Percentiles rank a stretch among this genome's conserved stretches.
These are phyloP conservation scores for Miscanthus lutarioriparius DNA, from an alignment of 176 grass and related monocot genomes.

Conservation along the genomic window DNA sequence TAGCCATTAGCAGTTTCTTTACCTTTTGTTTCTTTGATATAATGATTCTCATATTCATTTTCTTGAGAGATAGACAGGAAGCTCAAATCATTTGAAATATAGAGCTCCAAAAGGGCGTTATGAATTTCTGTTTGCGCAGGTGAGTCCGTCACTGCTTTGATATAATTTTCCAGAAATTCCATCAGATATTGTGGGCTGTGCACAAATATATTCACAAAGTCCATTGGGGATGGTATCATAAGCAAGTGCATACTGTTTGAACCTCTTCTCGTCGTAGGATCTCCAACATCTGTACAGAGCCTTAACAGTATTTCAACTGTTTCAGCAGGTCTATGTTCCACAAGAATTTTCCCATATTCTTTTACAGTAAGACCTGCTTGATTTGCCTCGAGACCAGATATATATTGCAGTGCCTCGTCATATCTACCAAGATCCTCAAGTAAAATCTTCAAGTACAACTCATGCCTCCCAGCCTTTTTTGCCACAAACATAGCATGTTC, in stretches of 20 bases:
- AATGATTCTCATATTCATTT: conserved; percentile 53
- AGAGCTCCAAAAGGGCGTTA: conserved; percentile 91
- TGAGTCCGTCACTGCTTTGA: conserved; percentile 72
- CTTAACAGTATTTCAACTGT: conserved; percentile 83
- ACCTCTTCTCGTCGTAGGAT: conserved; percentile 52
- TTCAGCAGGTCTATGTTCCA: conserved; percentile 84
- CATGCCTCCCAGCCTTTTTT: conserved; percentile 94
- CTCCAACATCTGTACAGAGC: conserved; percentile 68
- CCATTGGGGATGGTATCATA: conserved; percentile 90
- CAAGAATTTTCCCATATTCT: conserved; percentile 97
- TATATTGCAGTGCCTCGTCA: conserved; percentile 87
- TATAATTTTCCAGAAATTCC: conserved; percentile 94
- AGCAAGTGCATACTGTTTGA: conserved; percentile 58
- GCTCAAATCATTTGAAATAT: conserved; percentile 80
- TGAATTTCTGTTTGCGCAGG: conserved; percentile 93
- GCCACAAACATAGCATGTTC: conserved; percentile 97
- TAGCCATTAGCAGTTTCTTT: conserved; percentile 55
- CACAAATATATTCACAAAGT: conserved; percentile 95
- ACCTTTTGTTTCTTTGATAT: conserved; percentile 49
- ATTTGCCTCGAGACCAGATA: conserved; percentile 86
- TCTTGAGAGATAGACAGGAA: conserved; percentile 81
- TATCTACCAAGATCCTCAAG: conserved; percentile 97
- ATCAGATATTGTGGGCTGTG: conserved; percentile 84
- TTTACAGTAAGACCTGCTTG: conserved; percentile 92
- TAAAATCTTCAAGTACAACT: conserved; percentile 97